Base-by-base conservation (phyloP, 164 flowering plant species). In the Saururus chinensis region DNA sequence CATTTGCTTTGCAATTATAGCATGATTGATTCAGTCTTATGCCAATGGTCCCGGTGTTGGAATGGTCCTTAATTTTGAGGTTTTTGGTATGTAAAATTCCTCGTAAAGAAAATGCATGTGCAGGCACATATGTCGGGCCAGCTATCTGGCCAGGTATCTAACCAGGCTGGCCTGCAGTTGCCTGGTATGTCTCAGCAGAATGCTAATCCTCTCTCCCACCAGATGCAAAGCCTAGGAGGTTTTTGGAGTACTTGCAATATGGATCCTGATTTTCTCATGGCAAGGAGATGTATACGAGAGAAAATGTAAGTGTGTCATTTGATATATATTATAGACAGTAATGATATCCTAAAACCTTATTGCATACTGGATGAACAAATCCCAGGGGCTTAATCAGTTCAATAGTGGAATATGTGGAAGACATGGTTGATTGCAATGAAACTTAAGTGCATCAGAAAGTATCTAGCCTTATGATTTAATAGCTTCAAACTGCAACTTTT, bases 141-240 rank as follows among this genome's bases (percentile, higher is more conserved):
- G 77, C 61, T 89, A 37, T 76, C 92, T 20, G 92, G 95, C 21
- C 83, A 82, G 81, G 81, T 82, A n/a, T 78, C 89, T 52, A 87
- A 75, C 70, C 96, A 81, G 76, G 72, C 76, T 58, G 83, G 82
- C 22, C 53, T 70, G 23, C 81, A 77, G 69, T 66, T 81, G 70
- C 65, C 85, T 68, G 81, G 79, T 51, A 14, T 85, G 62, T 65
- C 87, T 26, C 92, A 79, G 79, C 87, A 77, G 60, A 85, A 80
- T 80, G 89, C 83, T 37, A 77, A 65, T 71, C 58, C 82, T 37
- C 64, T 78, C 51, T 71, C 82, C 60, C 57, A 69, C 26, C 84
- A 72, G 51, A 69, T 72, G 61, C 85, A 76, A 60, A 45, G 49
- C 17, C 17, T 45, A 45, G 49, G 49, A 45, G 17, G 49, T 45